Conservation (phyloP, 768 basidiomycete genomes). For the Boletellus sp. region DNA sequence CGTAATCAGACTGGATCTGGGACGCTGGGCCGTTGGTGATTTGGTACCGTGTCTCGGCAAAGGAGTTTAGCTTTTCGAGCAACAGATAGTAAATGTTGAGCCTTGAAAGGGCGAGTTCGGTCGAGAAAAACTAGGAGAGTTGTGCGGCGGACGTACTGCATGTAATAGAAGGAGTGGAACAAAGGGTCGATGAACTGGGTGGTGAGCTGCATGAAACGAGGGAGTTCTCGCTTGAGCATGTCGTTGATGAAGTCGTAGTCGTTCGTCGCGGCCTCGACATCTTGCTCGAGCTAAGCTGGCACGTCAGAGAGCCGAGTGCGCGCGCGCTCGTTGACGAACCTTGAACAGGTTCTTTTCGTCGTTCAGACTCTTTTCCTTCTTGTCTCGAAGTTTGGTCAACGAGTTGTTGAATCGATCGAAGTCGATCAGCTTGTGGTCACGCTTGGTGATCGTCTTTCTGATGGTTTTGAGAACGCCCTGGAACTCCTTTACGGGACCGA, state of each 20-base stretch:
- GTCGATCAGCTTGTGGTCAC: conserved; percentile 96
- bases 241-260: conserved; percentile 94
- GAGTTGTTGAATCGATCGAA: conserved; percentile 97
- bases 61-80: conserved; percentile 89
- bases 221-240: conserved; percentile 86
- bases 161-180: conserved; percentile 99
- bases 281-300: conserved; percentile 77
- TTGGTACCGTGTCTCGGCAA: conserved; percentile 77
- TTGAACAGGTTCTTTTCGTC: conserved; percentile 99
- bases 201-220: conserved; percentile 84
- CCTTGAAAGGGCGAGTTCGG: conserved; percentile 37
- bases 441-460: conserved; percentile 91
- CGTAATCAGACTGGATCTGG: conserved; percentile 75
- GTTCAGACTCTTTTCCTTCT: conserved; percentile 94
- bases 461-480: conserved; percentile 83
- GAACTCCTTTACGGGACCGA: conserved; percentile 86
- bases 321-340: conserved; percentile 38
- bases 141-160: conserved; percentile 71
- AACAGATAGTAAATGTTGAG: conserved; percentile 92
- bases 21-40: conserved; percentile 58
- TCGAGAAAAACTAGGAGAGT: not conserved
- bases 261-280: conserved; percentile 86
- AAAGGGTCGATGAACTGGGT: conserved; percentile 92
- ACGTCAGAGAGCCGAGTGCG: not conserved
- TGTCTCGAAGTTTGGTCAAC: conserved; percentile 91